A percentile compares a stretch with the other conserved stretches of the same genome.
Evolutionary conservation across 164 flowering plant species (phyloP).

Genomic region (Berberis thunbergii): DNA sequence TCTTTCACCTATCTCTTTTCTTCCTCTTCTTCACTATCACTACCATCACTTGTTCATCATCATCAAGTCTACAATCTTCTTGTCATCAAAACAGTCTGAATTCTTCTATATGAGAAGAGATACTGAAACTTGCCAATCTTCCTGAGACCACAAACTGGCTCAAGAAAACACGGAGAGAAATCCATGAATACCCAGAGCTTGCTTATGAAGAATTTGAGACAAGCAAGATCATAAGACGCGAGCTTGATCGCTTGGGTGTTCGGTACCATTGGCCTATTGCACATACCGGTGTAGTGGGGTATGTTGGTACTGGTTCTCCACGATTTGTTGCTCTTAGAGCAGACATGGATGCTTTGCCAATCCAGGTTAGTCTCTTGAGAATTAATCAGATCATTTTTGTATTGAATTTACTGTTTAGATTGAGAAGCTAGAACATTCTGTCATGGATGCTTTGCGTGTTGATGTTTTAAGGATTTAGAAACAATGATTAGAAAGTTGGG

Average conservation of each 20-base stretch:
- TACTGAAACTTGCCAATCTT: slow-evolving; percentile 26
- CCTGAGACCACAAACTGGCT: slow-evolving; percentile 38
- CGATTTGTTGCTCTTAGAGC: slow-evolving; percentile 68
- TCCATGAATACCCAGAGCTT: slow-evolving; percentile 65
- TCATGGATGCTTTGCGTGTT: no score
- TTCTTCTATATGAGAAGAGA: slow-evolving; percentile 19
- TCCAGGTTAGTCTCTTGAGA: slow-evolving; percentile 33
- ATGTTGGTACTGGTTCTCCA: slow-evolving; percentile 47
- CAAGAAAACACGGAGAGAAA: slow-evolving; percentile 39
- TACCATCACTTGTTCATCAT: background rate
- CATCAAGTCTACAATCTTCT: slow-evolving; percentile 5
- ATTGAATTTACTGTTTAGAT: no score
- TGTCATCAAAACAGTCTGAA: background rate
- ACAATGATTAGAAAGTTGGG: no score
- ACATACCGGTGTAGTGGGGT: slow-evolving; percentile 51
- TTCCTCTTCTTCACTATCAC: slow-evolving; percentile 2
- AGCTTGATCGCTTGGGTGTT: slow-evolving; percentile 47
- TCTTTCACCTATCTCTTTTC: slow-evolving; percentile 8
- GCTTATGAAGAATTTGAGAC: slow-evolving; percentile 58
- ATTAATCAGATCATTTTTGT: no score
- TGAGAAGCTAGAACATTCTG: no score
- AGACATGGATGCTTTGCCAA: slow-evolving; percentile 73
- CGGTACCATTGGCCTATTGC: slow-evolving; percentile 57
- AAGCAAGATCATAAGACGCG: slow-evolving; percentile 40
- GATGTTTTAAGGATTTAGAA: background rate